These are phyloP conservation scores for Aspergillus sp. DNA, from an alignment of 2,329 filamentous ascomycete species.

Conservation along the genomic window DNA sequence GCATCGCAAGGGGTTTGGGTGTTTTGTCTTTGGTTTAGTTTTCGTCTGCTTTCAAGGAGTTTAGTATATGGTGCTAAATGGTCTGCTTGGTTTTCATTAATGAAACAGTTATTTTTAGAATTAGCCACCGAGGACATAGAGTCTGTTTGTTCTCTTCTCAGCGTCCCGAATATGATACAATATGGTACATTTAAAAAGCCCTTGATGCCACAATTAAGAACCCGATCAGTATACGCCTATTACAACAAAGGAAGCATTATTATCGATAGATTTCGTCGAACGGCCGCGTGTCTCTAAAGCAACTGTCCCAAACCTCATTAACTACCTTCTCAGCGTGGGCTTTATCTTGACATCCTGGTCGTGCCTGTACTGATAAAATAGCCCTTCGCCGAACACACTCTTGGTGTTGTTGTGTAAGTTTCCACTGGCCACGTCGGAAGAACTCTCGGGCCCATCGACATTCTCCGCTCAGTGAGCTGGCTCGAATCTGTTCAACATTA, in stretches of 20 bases:
- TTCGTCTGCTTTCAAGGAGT: constrained; percentile 17
- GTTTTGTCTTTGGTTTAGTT: constrained; percentile 15
- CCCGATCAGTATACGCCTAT: neutral
- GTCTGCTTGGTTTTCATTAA: neutral
- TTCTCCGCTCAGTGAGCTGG: constrained; percentile 88
- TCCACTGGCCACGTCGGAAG: constrained; percentile 81
- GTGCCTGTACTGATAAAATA: constrained; percentile 72
- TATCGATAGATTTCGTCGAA: constrained; percentile 93
- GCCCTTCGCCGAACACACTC: constrained; percentile 84
- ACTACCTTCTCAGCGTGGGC: constrained; percentile 83
- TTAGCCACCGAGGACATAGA: neutral
- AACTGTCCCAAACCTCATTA: constrained; percentile 98
- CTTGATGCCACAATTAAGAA: neutral
- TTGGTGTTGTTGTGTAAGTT: constrained; percentile 88
- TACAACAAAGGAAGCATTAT: constrained; percentile 17
- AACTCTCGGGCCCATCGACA: constrained; percentile 88
- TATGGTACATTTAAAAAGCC: constrained; percentile 16
- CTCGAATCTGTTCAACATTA: constrained; percentile 68
- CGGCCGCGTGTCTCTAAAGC: constrained; percentile 87
- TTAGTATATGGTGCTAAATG: constrained; percentile 9
- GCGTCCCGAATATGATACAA: constrained; percentile 9
- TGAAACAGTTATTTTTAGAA: constrained; percentile 9
- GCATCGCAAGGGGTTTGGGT: constrained; percentile 23
- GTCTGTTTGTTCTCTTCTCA: constrained; percentile 1
- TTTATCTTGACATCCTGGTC: constrained; percentile 80